Conservation (phyloP, 371 early-diverging fungal species). For the Capniomyces stellatus region DNA sequence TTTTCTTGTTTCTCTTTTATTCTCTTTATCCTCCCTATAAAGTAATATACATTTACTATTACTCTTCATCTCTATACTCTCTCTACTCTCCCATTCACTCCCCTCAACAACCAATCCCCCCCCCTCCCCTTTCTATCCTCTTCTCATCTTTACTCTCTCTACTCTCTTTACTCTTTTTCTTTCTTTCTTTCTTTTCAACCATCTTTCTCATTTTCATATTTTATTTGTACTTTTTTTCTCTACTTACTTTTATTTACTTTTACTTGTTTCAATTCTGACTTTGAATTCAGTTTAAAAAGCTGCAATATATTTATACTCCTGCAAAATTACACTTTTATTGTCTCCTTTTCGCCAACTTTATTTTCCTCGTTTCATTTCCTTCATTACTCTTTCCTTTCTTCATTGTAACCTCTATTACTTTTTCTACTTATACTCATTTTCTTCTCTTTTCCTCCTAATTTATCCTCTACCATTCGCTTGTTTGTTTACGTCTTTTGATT, state of each 20-base stretch:
- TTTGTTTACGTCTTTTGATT: not conserved
- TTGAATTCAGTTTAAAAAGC: not conserved
- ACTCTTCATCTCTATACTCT: no score
- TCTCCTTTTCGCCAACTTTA: no score
- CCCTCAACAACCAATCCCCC: no score
- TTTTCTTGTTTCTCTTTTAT: not conserved
- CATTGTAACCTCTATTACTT: constrained; percentile 12
- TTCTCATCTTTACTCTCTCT: constrained; percentile 4
- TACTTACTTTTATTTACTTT: not conserved
- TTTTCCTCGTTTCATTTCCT: no score
- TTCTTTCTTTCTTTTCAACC: constrained; percentile 1
- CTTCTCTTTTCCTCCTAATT: not conserved
- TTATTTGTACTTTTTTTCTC: not conserved
- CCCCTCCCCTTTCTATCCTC: not conserved
- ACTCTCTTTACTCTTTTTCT: not conserved
- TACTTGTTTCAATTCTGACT: not conserved
- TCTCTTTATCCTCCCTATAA: no score
- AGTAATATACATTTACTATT: no score
- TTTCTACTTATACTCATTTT: constrained; percentile 8
- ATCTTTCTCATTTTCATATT: not conserved
- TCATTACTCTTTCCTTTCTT: not conserved
- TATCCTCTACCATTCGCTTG: not conserved
- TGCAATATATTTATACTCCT: no score
- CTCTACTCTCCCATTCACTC: no score
- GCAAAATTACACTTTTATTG: no score